Evolutionary conservation across 768 basidiomycete genomes (phyloP).

Genomic region (Phaeolepiota aurea): DNA sequence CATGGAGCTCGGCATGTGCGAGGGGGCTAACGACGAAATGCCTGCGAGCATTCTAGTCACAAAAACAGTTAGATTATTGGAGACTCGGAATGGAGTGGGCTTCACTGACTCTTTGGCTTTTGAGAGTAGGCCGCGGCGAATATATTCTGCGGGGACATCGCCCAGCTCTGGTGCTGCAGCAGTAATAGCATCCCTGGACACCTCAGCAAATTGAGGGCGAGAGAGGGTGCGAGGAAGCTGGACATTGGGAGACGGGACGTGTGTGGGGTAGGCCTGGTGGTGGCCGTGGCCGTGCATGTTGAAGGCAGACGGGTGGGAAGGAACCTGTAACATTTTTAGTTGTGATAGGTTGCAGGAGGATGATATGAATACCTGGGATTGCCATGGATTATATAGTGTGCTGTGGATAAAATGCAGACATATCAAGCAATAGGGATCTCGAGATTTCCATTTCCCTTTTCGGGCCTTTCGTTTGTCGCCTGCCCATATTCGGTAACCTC

Average conservation of each 20-base stretch:
- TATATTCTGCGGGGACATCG: slow-evolving; percentile 59
- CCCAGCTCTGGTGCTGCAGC: slow-evolving; percentile 63
- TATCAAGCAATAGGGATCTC: slow-evolving; percentile 20
- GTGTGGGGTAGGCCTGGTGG: slow-evolving; percentile 17
- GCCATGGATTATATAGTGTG: slow-evolving; percentile 5
- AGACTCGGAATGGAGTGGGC: slow-evolving; percentile 7
- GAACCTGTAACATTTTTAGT: slow-evolving; percentile 39
- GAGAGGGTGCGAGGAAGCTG: slow-evolving; percentile 69
- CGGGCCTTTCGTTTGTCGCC: slow-evolving; percentile 30
- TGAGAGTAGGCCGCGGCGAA: slow-evolving; percentile 49
- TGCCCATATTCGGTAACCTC: slow-evolving; percentile 15
- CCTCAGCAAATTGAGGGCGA: slow-evolving; percentile 50
- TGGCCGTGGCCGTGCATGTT: slow-evolving; percentile 26
- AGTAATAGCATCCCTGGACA: slow-evolving; percentile 48
- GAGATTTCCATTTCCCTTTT: slow-evolving; percentile 22
- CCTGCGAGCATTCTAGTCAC: slow-evolving; percentile 53
- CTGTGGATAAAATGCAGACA: slow-evolving; percentile 9
- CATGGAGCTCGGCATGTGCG: slow-evolving; percentile 57
- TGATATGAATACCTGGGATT: slow-evolving; percentile 3
- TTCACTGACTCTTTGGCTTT: slow-evolving; percentile 33
- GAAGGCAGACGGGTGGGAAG: slow-evolving; percentile 33
- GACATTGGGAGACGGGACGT: slow-evolving; percentile 23
- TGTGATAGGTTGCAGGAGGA: slow-evolving; percentile 3
- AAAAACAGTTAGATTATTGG: slow-evolving; percentile 10
- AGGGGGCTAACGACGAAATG: slow-evolving; percentile 40